phyloP scores from a whole-genome alignment of 805 yeast genomes.

The Lipomyces spencermartinsiae region DNA sequence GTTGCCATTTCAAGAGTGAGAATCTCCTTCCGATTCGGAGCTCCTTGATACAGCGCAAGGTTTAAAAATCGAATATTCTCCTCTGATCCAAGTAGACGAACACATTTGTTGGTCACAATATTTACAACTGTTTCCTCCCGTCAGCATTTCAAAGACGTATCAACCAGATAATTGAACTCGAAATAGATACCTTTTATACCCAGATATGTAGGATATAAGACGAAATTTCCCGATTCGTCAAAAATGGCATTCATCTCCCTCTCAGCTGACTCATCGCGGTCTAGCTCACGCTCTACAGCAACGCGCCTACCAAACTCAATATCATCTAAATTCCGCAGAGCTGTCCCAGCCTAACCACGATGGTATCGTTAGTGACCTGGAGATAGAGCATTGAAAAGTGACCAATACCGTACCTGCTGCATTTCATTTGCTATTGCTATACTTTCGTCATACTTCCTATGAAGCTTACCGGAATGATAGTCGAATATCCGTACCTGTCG shows the following conservation, averaged over 20 bases:
- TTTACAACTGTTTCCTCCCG: constrained; percentile 37
- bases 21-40: constrained; percentile 39
- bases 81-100: constrained; percentile 43
- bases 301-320: constrained; percentile 44
- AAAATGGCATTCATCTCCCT: constrained; percentile 40
- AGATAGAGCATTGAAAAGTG: not conserved
- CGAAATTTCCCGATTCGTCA: constrained; percentile 45
- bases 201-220: constrained; percentile 43
- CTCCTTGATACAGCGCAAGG: constrained; percentile 46
- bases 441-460: constrained; percentile 46
- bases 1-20: constrained; percentile 46
- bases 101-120: constrained; percentile 41
- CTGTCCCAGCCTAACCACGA: constrained; percentile 34
- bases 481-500: constrained; percentile 47
- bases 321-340: constrained; percentile 37
- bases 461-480: constrained; percentile 47
- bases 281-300: constrained; percentile 41
- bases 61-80: constrained; percentile 44
- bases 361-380: not conserved
- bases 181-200: constrained; percentile 44
- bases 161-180: not conserved
- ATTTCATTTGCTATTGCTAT: constrained; percentile 40
- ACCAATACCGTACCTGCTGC: constrained; percentile 36
- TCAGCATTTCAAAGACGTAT: not conserved
- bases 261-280: constrained; percentile 13